A percentile compares a stretch with the other conserved stretches of the same genome.
phyloP scores from a whole-genome alignment of 257 asterid genomes.

The Dorcoceras hygrometricum region DNA sequence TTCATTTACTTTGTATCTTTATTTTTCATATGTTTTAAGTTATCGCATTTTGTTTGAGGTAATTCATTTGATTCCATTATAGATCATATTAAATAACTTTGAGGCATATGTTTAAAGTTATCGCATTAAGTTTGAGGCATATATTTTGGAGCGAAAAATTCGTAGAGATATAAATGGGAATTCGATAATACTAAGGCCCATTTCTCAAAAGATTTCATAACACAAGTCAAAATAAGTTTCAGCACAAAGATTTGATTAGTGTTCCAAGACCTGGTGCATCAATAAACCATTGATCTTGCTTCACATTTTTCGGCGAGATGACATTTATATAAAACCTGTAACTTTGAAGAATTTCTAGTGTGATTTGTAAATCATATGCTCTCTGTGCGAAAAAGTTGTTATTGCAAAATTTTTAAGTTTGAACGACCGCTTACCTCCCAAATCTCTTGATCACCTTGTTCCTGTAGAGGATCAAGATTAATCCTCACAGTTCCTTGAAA shows the following conservation, averaged over 20 bases:
- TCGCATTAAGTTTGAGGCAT: too few relatives aligned
- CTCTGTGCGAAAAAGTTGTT: not conserved
- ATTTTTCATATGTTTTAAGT: too few relatives aligned
- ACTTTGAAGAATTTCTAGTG: not conserved
- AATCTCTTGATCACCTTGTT: conserved; percentile 57
- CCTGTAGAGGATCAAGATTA: conserved; percentile 67
- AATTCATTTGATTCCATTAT: too few relatives aligned
- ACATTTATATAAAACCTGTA: conserved; percentile 66
- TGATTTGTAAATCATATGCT: not conserved
- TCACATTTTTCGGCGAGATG: conserved; percentile 56
- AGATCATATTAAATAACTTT: too few relatives aligned
- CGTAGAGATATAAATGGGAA: too few relatives aligned
- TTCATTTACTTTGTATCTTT: too few relatives aligned
- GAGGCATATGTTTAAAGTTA: too few relatives aligned
- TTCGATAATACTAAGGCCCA: too few relatives aligned
- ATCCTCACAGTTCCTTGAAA: conserved; percentile 77
- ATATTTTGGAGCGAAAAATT: too few relatives aligned
- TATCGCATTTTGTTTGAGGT: too few relatives aligned
- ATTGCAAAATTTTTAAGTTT: too few relatives aligned
- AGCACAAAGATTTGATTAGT: not conserved
- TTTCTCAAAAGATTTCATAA: not conserved
- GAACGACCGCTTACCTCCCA: conserved; percentile 54
- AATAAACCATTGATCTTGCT: conserved; percentile 61
- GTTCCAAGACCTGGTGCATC: conserved; percentile 65
- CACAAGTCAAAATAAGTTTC: not conserved